phyloP scores from a whole-genome alignment of 306 rosid species.

The Cicer arietinum region DNA sequence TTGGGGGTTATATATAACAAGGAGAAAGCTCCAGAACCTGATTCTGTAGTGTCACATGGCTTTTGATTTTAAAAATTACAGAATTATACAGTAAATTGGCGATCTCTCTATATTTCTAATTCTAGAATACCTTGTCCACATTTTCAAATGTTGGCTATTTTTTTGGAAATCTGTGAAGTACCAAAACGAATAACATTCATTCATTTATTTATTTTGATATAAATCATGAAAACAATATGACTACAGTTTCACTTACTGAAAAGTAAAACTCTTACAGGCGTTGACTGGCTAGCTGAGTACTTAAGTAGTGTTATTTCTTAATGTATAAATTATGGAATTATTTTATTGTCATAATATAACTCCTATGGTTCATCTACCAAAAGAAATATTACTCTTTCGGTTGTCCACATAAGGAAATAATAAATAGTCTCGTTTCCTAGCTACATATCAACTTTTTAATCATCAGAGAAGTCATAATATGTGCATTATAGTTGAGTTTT shows the following conservation, averaged over 20 bases:
- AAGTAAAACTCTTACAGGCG: not conserved
- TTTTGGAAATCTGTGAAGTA: conserved; percentile 4
- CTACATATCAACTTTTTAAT: not conserved
- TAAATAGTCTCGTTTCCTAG: conserved; percentile 10
- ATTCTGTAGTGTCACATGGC: conserved; percentile 3
- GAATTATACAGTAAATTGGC: not conserved
- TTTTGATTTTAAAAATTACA: not conserved
- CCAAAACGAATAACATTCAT: not conserved
- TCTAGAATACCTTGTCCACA: not conserved
- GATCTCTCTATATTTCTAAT: conserved; percentile 11
- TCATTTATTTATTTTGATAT: too few species aligned
- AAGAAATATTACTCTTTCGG: not conserved
- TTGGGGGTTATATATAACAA: not conserved
- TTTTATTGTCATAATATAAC: not conserved
- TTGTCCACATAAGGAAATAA: conserved; percentile 20
- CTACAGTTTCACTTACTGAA: conserved; percentile 1
- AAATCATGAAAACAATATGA: not conserved
- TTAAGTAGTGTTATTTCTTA: conserved; percentile 13
- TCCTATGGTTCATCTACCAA: not conserved
- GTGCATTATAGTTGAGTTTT: conserved; percentile 17
- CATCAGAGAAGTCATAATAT: conserved; percentile 20
- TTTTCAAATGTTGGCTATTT: not conserved
- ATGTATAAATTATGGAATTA: not conserved
- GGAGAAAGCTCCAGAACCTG: conserved; percentile 38
- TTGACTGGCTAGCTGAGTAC: not conserved